Base-by-base conservation (phyloP, 2,329 filamentous ascomycete genomes). In the Gremmenia infestans region DNA sequence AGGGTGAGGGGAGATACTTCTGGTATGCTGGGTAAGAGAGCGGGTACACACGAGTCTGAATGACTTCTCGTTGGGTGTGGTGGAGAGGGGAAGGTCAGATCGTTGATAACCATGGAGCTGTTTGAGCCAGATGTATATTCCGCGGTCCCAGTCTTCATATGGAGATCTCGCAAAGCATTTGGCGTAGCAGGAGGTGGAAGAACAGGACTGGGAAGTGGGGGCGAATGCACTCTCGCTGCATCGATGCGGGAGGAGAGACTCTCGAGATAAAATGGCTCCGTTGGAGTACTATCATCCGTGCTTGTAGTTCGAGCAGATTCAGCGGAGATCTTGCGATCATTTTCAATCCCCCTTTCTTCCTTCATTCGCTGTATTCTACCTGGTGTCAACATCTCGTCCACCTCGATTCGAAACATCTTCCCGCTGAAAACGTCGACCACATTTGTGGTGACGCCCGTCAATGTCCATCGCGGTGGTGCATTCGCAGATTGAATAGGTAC, bases 301-400 rank as follows among this genome's bases (percentile, higher is more conserved):
- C 73, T 72, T 4, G 11, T 48, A 52, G 49, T 64, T 3, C 52
- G 37, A 12, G 36, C 5, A n/a, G 57, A 63, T 17, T 65, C 64
- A 9, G 58, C 19, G 12, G 59, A 64, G 23, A 46, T 52, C 52
- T 60, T 60, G 3, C 54, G 55, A 25, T 62, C 65, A 23, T 54
- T 57, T 14, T 63, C 53, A 43, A 56, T 50, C 36, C 59, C 58
- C 37, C 58, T 54, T 49, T 61, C 60, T 36, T 64, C 54, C 54
- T 70, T 63, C 28, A 69, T 58, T 43, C 71, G 69, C 60, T 80
- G 74, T 23, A 83, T 70, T 39, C 77, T 76, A 36, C 75, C 73
- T 17, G 80, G 77, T 11, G 81, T 79, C 12, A 84, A 68, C 72
- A 83, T 81, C 69, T 86, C 82, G 51, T 83, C 79, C 0, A 76